Evolutionary conservation across 306 rosid genomes (phyloP).

Genomic region (Sechiopsis laciniata): DNA sequence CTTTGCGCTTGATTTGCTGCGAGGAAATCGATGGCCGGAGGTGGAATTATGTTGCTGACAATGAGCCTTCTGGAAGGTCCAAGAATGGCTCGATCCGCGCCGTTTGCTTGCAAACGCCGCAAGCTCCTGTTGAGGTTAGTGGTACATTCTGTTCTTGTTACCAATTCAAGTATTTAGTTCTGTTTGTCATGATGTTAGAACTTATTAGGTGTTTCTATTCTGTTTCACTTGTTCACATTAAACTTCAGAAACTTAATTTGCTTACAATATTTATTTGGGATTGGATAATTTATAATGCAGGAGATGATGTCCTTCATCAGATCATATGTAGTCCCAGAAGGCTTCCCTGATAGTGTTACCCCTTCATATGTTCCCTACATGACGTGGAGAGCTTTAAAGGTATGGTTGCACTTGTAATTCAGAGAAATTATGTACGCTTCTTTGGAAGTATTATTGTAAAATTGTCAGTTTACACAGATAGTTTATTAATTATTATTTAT

Average conservation of each 20-base stretch:
- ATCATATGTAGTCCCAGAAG: slow-evolving; percentile 97
- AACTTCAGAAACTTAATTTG: neutral
- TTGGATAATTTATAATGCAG: slow-evolving; percentile 38
- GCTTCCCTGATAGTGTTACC: slow-evolving; percentile 78
- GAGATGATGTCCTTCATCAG: slow-evolving; percentile 58
- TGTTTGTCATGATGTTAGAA: neutral
- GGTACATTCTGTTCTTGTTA: neutral
- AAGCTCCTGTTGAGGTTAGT: slow-evolving; percentile 57
- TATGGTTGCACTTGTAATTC: slow-evolving; percentile 17
- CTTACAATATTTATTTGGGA: neutral
- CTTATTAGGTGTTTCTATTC: neutral
- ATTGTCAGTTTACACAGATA: neutral
- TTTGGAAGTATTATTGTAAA: neutral
- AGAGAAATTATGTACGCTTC: neutral
- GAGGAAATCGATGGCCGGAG: slow-evolving; percentile 86
- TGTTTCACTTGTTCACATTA: neutral
- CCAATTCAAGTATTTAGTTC: neutral
- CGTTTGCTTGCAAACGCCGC: slow-evolving; percentile 57
- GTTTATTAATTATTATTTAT: neutral
- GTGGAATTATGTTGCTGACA: slow-evolving; percentile 79
- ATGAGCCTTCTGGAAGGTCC: slow-evolving; percentile 41
- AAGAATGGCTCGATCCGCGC: slow-evolving; percentile 64
- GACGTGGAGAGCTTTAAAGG: slow-evolving; percentile 98
- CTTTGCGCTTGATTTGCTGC: slow-evolving; percentile 57
- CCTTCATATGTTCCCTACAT: slow-evolving; percentile 94